Evolutionary conservation across 176 grass and related monocot species (phyloP).

Genomic region (Leersia perrieri): DNA sequence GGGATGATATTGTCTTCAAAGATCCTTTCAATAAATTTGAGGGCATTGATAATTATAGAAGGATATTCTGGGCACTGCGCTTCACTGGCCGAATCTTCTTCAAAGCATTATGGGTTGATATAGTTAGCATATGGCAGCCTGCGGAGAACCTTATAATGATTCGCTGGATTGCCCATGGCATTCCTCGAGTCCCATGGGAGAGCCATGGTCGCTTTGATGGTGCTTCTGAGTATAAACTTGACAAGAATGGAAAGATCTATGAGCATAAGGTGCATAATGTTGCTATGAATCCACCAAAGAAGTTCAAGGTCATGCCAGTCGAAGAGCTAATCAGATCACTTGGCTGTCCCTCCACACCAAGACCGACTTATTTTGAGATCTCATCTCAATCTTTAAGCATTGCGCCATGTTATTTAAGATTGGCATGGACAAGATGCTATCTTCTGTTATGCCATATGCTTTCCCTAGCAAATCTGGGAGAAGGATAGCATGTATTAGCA

Average conservation of each 20-base stretch:
- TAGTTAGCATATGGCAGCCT: constrained; percentile 94
- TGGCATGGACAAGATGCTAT: constrained; percentile 66
- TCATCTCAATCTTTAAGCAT: constrained; percentile 31
- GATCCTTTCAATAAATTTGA: constrained; percentile 79
- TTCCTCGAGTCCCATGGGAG: constrained; percentile 89
- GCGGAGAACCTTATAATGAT: constrained; percentile 90
- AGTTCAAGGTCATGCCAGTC: constrained; percentile 61
- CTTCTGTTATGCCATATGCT: constrained; percentile 47
- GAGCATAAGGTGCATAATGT: constrained; percentile 93
- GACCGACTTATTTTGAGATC: constrained; percentile 86
- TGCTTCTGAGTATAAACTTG: constrained; percentile 88
- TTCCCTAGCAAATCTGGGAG: constrained; percentile 42
- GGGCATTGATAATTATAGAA: constrained; percentile 85
- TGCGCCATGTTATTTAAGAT: constrained; percentile 6
- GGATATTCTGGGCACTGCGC: constrained; percentile 70
- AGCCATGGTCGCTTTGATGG: constrained; percentile 86
- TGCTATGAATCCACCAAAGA: constrained; percentile 69
- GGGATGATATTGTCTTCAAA: constrained; percentile 97
- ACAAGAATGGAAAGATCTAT: constrained; percentile 84
- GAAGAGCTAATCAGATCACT: constrained; percentile 78
- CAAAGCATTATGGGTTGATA: constrained; percentile 78
- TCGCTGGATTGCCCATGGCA: constrained; percentile 90
- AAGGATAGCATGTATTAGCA: constrained; percentile 46
- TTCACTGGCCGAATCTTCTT: constrained; percentile 78
- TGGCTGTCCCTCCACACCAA: constrained; percentile 67